Conservation (phyloP, 176 grass and related monocot species). For the Rhynchospora pubera region DNA sequence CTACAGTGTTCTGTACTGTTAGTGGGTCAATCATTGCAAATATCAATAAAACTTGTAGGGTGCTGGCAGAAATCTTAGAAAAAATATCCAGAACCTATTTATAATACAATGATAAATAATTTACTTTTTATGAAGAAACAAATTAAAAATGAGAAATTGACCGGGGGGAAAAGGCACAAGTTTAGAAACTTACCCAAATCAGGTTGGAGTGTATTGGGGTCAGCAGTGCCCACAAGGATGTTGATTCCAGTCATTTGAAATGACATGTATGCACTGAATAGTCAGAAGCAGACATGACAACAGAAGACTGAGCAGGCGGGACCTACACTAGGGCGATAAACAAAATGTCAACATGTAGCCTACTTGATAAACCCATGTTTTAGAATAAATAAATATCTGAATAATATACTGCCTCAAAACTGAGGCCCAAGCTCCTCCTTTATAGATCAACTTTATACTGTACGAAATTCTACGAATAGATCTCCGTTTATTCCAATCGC, state of each 20-base stretch:
- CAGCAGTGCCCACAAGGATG: conserved; percentile 63
- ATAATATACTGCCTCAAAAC: no score
- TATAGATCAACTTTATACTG: no score
- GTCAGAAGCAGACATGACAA: conserved; percentile 95
- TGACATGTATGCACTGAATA: conserved; percentile 97
- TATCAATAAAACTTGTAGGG: background rate
- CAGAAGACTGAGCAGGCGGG: conserved; percentile 20
- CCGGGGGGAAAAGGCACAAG: background rate
- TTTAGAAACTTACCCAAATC: conserved; percentile 47
- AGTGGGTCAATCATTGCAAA: background rate
- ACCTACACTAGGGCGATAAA: no score
- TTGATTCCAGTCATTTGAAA: conserved; percentile 98
- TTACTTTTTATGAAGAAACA: background rate
- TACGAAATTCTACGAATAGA: no score
- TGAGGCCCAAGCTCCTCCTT: no score
- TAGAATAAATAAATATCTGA: no score
- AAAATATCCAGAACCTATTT: background rate
- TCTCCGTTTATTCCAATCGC: no score
- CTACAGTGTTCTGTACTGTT: background rate
- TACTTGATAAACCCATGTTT: no score
- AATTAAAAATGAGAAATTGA: background rate
- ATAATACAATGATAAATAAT: background rate
- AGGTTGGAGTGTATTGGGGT: conserved; percentile 79
- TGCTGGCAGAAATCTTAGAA: background rate
- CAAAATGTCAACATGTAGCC: no score